Evolutionary conservation across 495 filamentous ascomycete species (phyloP), one percentile per base, ranked within the genome.

Genomic region (Trypethelium eluteriae): DNA sequence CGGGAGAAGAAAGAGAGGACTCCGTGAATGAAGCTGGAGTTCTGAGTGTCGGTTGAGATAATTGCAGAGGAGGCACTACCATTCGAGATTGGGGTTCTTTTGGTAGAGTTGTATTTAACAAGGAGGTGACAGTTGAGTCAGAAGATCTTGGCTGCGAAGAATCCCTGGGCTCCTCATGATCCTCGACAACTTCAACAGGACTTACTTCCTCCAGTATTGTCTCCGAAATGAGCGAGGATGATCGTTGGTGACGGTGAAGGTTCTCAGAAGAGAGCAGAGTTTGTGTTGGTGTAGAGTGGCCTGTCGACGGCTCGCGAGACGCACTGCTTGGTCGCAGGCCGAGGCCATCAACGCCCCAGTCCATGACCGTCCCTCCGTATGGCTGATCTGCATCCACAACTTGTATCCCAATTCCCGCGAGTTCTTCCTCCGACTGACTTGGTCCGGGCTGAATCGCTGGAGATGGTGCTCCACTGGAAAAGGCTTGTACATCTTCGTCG

Each of bases 111-210:
- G 73, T 67, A 39, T 71, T 61, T 16, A 80, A 35, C 7, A 65
- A 72, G 10, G 85, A 83, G 32, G 85, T 86, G 38, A 83, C 81
- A 2, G 80, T 82, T 0, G 83, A 86, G 59, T 85, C 80, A 12
- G 82, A 82, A 7, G 79, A 81, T 63, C 78, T 79, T 6, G 79
- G 80, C 47, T 75, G 66, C n/a, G 74, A 79, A 18, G 77, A 80
- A 12, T 71, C 68, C 18, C 79, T 70, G 25, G 78, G 74, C 67
- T 74, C 79, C 70, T 78, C 76, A 64, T 76, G 73, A 41, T 79
- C 78, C 49, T 78, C 76, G 16, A 79, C 70, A 36, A 71, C 63
- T 41, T 83, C 81, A 12, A 80, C 68, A n/a, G 76, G 65, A 65
- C 69, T 76, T 14, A 68, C 64, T 67, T 81, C 79, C 59, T 82